Percentiles rank a stretch among this genome's conserved stretches.
Evolutionary conservation across 1,139 yeast genomes (phyloP).

Genomic region (Lodderomyces margitis): DNA sequence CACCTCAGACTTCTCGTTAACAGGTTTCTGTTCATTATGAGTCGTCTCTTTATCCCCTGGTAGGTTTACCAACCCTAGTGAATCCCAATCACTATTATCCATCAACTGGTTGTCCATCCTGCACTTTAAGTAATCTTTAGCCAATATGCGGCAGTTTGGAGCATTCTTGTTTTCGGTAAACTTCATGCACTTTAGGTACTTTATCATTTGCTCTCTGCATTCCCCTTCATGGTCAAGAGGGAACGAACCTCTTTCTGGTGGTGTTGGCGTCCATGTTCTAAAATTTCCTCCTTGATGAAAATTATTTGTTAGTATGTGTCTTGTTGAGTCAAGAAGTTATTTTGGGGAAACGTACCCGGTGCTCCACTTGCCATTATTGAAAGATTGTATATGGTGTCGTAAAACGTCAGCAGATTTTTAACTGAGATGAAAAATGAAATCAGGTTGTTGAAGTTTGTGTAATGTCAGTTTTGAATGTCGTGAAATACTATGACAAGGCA

Average conservation of each 20-base stretch:
- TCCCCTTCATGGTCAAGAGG: slow-evolving; percentile 93
- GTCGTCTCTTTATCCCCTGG: slow-evolving; percentile 44
- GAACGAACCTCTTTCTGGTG: slow-evolving; percentile 95
- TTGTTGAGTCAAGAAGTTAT: neutral
- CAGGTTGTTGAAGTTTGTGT: too few species aligned
- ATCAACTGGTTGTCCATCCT: slow-evolving; percentile 88
- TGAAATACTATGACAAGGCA: too few species aligned
- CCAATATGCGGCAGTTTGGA: slow-evolving; percentile 80
- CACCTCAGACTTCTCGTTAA: slow-evolving; percentile 11
- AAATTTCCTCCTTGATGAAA: slow-evolving; percentile 27
- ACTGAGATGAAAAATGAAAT: neutral
- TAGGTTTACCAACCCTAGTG: slow-evolving; percentile 61
- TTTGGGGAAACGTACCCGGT: slow-evolving; percentile 26
- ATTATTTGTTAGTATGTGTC: slow-evolving; percentile 9
- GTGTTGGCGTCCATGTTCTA: slow-evolving; percentile 72
- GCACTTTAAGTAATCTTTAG: slow-evolving; percentile 78
- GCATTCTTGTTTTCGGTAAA: slow-evolving; percentile 80
- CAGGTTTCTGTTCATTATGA: slow-evolving; percentile 28
- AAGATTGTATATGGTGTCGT: too few species aligned
- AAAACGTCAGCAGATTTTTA: neutral
- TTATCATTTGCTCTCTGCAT: slow-evolving; percentile 71
- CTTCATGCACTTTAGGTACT: slow-evolving; percentile 76
- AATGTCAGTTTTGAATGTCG: too few species aligned
- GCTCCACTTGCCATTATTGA: slow-evolving; percentile 29
- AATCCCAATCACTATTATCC: slow-evolving; percentile 81